Base-by-base conservation (phyloP, 495 filamentous ascomycete species). In the Daldinia vernicosa region DNA sequence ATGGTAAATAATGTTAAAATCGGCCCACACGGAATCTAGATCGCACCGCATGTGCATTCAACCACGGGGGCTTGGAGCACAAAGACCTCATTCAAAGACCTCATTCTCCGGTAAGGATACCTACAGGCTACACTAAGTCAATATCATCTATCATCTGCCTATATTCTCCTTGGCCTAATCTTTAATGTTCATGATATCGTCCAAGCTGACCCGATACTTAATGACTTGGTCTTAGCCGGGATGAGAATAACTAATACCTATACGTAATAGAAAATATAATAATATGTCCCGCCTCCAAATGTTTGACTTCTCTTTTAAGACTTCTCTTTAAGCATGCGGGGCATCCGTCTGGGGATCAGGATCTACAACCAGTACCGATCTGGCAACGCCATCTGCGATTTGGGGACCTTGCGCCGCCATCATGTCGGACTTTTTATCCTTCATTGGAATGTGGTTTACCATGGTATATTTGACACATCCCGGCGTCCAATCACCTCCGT, bases 341-440 rank as follows among this genome's bases (percentile, higher is more conserved):
- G 70, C 70, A 66, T 51, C 56, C 17, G 61, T 69, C 70, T 66
- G 61, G 70, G 66, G 70, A 73, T 73, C 70, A 66, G 66, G 70
- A 73, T 73, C 70, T 73, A 56, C 65, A 22, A 65, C 61, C 61
- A 66, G 58, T 73, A 73, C 70, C 70, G 70, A 73, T 69, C 70
- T 64, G 32, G 65, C 51, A 22, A 22, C 50, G 19, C 50, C 65
- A 67, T 68, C 70, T 62, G 24, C 61, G 61, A 69, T 65, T 66
- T 65, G 47, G 56, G 53, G 28, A n/a, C 45, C 63, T 47, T 27
- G 59, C 69, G 63, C 69, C 53, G 50, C 53, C 12, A 52, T 69
- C 57, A 64, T 60, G 57, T 69, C 70, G 70, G 70, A 63, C 40
- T 55, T 62, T 68, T 69, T 66, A 64, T 52, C 70, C 70, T 24